Conservation (phyloP, 2,329 filamentous ascomycete genomes). For the Lasiodiplodia hormozganensis region DNA sequence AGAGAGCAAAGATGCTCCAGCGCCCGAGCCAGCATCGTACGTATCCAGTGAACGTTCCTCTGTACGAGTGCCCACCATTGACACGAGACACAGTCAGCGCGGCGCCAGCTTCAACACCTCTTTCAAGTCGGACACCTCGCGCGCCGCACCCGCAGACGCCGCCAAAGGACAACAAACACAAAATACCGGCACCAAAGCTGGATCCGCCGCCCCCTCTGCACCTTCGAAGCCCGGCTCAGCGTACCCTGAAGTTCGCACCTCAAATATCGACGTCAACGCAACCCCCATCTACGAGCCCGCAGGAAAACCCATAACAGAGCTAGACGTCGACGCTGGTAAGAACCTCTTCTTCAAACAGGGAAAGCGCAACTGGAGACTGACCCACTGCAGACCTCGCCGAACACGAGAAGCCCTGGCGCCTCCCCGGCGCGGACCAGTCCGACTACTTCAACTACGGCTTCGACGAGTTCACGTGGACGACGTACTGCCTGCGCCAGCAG, state of each 20-base stretch:
- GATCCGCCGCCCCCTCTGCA: conserved; percentile 26
- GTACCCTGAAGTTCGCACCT: conserved; percentile 74
- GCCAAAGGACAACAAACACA: conserved; percentile 35
- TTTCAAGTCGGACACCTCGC: conserved; percentile 45
- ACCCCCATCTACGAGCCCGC: conserved; percentile 73
- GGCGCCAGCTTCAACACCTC: conserved; percentile 40
- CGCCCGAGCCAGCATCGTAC: conserved; percentile 46
- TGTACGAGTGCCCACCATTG: neutral
- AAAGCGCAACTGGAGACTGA: conserved; percentile 47
- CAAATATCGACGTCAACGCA: conserved; percentile 82
- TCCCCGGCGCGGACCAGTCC: conserved; percentile 90
- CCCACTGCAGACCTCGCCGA: conserved; percentile 59
- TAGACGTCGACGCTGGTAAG: conserved; percentile 58
- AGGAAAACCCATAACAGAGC: conserved; percentile 73
- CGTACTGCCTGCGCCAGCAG: conserved; percentile 91
- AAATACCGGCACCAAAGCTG: conserved; percentile 29
- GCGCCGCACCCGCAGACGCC: conserved; percentile 35
- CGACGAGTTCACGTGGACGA: conserved; percentile 96
- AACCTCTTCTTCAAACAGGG: too few species aligned
- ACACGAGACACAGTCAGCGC: conserved; percentile 34
- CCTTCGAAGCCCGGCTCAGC: conserved; percentile 56
- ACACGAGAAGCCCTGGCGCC: conserved; percentile 89
- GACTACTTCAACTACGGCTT: conserved; percentile 99
- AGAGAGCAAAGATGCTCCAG: conserved; percentile 51
- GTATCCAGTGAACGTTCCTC: conserved; percentile 1